Base-by-base conservation (phyloP, 495 filamentous ascomycete genomes). In the Tuber umbilicatum region DNA sequence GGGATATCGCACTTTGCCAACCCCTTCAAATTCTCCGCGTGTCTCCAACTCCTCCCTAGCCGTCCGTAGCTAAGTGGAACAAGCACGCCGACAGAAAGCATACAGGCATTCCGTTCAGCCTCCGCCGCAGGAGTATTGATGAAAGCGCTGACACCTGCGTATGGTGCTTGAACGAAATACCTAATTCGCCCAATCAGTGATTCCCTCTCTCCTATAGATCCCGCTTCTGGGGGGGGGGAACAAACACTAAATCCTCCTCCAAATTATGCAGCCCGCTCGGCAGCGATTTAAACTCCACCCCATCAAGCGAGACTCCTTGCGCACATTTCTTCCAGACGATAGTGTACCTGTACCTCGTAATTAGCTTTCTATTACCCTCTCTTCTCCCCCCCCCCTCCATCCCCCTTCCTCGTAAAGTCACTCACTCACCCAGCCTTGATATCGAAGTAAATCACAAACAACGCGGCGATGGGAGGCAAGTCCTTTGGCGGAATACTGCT, bases 201-300 rank as follows among this genome's bases (percentile, higher is more conserved):
- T 35, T 60, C 27, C 27, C 23, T 9, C 50, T 12, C 27, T 64
- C 27, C 17, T 45, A n/a, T 23, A 67, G 38, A 19, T 73, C 70
- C 55, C n/a, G 69, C 37, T 45, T 43, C 5, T 19, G 10, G 31
- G 17, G 7, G 40, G 45, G 38, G 21, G 14, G 47, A 23, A 82
- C 87, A 75, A 85, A 91, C 87, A 99, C 91, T 21, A 97, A 85
- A 83, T 99, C 95, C 71, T 93, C 89, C 68, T 90, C 86, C 16
- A 97, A 92, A 74, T 92, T 92, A 85, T 99, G 95, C 68, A 97
- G 84, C 50, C 95, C 95, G 0, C 94, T 97, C 1, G 95, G 95
- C 64, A 99, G 87, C 72, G 89, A 94, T 84, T 97, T 97, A 87
- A 92, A 99, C 83, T 99, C 95, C 71, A 98, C 89, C 55, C 93